Base-by-base conservation (phyloP, 1,284 basidiomycete species). In the Malassezia brasiliensis region DNA sequence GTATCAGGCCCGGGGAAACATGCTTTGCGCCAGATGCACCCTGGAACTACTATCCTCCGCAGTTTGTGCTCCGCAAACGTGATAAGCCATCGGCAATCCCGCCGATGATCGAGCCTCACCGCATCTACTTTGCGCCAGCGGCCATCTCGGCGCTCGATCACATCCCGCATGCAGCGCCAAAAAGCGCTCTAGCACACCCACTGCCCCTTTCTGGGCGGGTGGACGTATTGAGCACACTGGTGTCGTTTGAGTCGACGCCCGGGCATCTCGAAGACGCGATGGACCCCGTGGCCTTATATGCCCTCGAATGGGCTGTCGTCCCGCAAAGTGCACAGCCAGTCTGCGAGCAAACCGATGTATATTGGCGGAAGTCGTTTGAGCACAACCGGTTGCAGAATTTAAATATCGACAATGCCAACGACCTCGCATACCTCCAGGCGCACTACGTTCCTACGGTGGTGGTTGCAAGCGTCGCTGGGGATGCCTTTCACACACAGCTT, bases 1-100 rank as follows among this genome's bases (percentile, higher is more conserved):
- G 34, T 20, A 22, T 2, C 8, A 5, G 5, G 10, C 31, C 45
- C n/a, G 45, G 45, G 10, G 32, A 14, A 3, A 9, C 32, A 14
- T 47, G 45, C 35, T 47, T 47, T 36, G 17, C 20, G 10, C 67
- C 68, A 0, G 51, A 63, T 15, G 38, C 56, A 0, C 34, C 17
- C 14, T 69, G 65, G 67, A 55, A 51, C 3, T 71, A 66, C 50
- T 67, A 58, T 48, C 60, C 68, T n/a, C 68, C 68, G 1, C 50
- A 66, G 19, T 62, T 66, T 25, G 58, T 58, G 6, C 37, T 48
- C 14, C 7, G 15, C 8, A 10, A 5, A 17, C 34, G 47, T 35
- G 30, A 5, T 6, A 12, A 5, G 22, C 47, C 30, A 5, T 39
- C 36, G 35, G 5, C 10, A 1, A 30, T 40, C 6, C 47, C 47